A percentile compares a stretch with the other conserved stretches of the same genome.
phyloP scores from a whole-genome alignment of 2,329 filamentous ascomycete species.

The Dactylonectria estremocensis region DNA sequence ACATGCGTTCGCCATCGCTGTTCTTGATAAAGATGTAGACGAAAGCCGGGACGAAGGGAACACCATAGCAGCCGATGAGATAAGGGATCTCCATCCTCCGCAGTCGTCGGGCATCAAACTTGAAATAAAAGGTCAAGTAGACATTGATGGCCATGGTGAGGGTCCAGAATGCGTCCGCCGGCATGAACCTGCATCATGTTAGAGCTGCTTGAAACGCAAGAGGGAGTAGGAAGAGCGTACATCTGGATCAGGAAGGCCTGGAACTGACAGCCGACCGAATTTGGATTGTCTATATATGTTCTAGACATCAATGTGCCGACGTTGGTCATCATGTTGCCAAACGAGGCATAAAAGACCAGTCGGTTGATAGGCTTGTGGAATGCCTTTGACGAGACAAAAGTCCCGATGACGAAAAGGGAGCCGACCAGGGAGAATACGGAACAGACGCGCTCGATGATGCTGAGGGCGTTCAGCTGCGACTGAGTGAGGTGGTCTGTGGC shows the following conservation, averaged over 20 bases:
- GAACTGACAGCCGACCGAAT: conserved; percentile 75
- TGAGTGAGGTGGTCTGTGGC: conserved; percentile 29
- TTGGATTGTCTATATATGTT: conserved; percentile 66
- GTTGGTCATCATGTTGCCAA: conserved; percentile 85
- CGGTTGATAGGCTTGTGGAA: conserved; percentile 93
- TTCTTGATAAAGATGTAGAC: conserved; percentile 76
- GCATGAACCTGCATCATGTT: conserved; percentile 76
- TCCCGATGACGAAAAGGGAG: conserved; percentile 79
- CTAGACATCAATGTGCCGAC: conserved; percentile 82
- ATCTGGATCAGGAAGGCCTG: conserved; percentile 88
- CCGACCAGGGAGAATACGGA: conserved; percentile 81
- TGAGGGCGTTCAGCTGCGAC: conserved; percentile 69
- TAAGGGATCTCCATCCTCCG: conserved; percentile 81
- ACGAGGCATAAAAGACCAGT: conserved; percentile 86
- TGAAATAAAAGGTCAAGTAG: conserved; percentile 84
- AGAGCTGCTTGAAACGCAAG: conserved; percentile 11
- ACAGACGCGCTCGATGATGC: conserved; percentile 75
- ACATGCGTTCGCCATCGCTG: conserved; percentile 69
- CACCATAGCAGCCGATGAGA: conserved; percentile 77
- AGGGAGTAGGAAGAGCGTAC: conserved; percentile 62
- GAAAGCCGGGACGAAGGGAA: conserved; percentile 79
- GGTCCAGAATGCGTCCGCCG: conserved; percentile 83
- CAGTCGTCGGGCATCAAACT: conserved; percentile 76
- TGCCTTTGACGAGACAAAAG: conserved; percentile 76
- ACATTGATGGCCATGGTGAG: conserved; percentile 89